Conservation (phyloP, 169 alveolate species). For the Plasmodium vivax region DNA sequence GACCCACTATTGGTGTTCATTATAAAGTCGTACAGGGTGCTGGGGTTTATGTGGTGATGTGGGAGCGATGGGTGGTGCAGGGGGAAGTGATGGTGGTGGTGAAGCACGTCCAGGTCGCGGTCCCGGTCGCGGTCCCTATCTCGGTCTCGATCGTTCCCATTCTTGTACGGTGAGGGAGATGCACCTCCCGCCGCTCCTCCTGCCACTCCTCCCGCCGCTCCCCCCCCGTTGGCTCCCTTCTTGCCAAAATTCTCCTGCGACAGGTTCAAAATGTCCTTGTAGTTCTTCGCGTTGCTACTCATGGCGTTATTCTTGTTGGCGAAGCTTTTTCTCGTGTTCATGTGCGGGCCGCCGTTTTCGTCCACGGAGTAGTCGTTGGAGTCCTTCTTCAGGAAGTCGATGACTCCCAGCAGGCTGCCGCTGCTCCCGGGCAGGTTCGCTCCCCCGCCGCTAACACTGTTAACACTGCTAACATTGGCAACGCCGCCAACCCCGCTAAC, state of each 20-base stretch:
- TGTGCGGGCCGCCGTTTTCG: slow-evolving; percentile 2
- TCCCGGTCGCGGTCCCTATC: not conserved
- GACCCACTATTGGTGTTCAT: slow-evolving; percentile 30
- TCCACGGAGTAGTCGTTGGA: slow-evolving; percentile 17
- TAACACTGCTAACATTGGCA: not conserved
- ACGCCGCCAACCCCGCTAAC: not conserved
- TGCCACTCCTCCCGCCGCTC: not conserved
- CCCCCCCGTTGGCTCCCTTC: not conserved
- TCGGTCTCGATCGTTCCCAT: not conserved
- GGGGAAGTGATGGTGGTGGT: not conserved
- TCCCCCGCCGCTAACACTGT: not conserved
- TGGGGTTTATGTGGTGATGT: slow-evolving; percentile 31
- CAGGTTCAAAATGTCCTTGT: slow-evolving; percentile 39
- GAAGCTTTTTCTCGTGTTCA: not conserved
- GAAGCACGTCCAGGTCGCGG: not conserved
- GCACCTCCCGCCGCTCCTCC: not conserved
- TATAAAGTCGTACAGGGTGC: slow-evolving; percentile 55
- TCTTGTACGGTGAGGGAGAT: not conserved
- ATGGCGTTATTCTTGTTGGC: slow-evolving; percentile 15
- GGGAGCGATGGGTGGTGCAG: not conserved
- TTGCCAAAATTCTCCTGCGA: slow-evolving; percentile 49
- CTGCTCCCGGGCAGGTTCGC: not conserved
- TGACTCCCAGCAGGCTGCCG: not conserved
- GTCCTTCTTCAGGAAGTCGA: slow-evolving; percentile 33
- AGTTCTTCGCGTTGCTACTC: slow-evolving; percentile 19